Conservation (phyloP, 805 yeast species). For the Teunomyces aglyptinius region DNA sequence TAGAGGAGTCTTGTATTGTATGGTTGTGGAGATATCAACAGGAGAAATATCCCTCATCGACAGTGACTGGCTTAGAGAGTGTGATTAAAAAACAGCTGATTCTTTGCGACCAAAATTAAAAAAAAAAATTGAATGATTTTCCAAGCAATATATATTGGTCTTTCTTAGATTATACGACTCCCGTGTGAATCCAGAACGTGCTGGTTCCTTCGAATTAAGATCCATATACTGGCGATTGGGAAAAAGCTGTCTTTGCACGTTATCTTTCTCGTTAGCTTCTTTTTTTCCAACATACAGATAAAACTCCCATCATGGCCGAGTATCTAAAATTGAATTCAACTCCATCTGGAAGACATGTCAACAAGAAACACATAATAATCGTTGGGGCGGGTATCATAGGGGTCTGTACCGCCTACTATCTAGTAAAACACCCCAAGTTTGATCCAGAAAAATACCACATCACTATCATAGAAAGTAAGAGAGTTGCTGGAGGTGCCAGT, state of each 20-base stretch:
- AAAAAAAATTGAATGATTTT: slow-evolving; percentile 3
- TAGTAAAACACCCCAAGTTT: slow-evolving; percentile 79
- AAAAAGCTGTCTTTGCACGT: background rate
- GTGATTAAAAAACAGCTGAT: slow-evolving; percentile 3
- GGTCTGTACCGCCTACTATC: slow-evolving; percentile 87
- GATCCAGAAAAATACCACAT: slow-evolving; percentile 73
- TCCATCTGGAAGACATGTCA: slow-evolving; percentile 48
- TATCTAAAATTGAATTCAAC: slow-evolving; percentile 21
- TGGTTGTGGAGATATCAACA: too few relatives aligned
- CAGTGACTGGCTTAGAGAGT: background rate
- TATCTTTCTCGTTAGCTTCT: background rate
- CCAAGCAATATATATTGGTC: slow-evolving; percentile 1
- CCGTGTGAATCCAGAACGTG: background rate
- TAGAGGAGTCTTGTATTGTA: too few relatives aligned
- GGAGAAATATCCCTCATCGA: background rate
- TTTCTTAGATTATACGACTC: background rate
- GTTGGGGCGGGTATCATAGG: slow-evolving; percentile 98
- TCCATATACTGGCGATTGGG: background rate
- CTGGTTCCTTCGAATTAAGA: background rate
- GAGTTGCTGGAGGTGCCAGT: slow-evolving; percentile 96
- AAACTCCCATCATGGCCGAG: slow-evolving; percentile 8
- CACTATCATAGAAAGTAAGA: slow-evolving; percentile 79
- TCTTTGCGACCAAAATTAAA: background rate
- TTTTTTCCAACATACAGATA: background rate
- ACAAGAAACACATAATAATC: slow-evolving; percentile 71